A percentile compares a stretch with the other conserved stretches of the same genome.
These are phyloP conservation scores for Meripilus lineatus DNA, from an alignment of 1,284 basidiomycete species.

Conservation along the genomic window DNA sequence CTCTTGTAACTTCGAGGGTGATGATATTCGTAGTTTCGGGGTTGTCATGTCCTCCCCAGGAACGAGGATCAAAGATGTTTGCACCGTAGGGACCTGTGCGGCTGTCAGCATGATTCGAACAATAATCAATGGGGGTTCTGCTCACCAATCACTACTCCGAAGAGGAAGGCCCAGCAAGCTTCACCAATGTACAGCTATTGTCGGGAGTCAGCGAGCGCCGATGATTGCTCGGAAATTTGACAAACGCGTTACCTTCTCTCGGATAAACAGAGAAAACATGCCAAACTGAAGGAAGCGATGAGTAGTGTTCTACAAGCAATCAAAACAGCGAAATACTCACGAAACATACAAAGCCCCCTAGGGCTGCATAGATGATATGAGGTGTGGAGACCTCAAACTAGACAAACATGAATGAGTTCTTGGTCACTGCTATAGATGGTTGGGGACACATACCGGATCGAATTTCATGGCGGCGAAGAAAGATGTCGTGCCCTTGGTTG, in stretches of 20 bases:
- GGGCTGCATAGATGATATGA: conserved; percentile 77
- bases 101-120: conserved; percentile 3
- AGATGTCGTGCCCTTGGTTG: not conserved
- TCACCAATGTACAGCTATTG: conserved; percentile 87
- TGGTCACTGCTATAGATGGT: not conserved
- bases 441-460: conserved; percentile 1
- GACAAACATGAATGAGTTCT: not conserved
- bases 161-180: conserved; percentile 92
- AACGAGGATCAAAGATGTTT: conserved; percentile 80
- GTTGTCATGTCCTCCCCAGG: conserved; percentile 61
- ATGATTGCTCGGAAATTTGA: not conserved
- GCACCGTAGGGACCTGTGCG: conserved; percentile 79
- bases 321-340: conserved; percentile 36
- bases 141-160: conserved; percentile 87
- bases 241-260: conserved; percentile 63
- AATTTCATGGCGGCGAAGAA: not conserved
- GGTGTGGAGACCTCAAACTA: conserved; percentile 68
- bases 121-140: not conserved
- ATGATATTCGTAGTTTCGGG: conserved; percentile 61
- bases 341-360: conserved; percentile 79
- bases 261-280: conserved; percentile 91
- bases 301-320: conserved; percentile 5
- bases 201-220: too few species aligned
- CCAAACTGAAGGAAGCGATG: conserved; percentile 59
- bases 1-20: conserved; percentile 89